Conservation (phyloP, 768 basidiomycete genomes). For the Dioszegia crocea region DNA sequence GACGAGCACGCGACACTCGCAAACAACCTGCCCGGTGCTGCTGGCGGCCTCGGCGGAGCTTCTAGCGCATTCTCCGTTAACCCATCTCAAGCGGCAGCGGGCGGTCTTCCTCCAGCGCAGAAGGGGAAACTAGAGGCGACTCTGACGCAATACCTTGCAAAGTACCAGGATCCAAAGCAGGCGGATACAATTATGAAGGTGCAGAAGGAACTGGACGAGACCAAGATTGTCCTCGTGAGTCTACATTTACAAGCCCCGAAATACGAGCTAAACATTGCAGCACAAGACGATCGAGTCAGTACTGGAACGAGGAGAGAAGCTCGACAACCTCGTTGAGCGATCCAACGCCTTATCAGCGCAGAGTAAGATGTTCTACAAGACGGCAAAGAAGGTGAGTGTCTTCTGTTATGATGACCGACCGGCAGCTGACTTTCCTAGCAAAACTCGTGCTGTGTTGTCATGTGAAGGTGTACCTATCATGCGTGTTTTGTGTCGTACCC, state of each 20-base stretch:
- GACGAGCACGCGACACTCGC: constrained; percentile 86
- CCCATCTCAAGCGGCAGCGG: constrained; percentile 44
- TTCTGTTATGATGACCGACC: neutral
- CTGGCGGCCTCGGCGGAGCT: neutral
- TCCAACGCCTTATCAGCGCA: constrained; percentile 81
- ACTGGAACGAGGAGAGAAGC: constrained; percentile 89
- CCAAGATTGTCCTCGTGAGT: constrained; percentile 92
- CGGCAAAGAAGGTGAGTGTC: constrained; percentile 84
- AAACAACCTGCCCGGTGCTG: constrained; percentile 35
- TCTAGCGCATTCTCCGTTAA: constrained; percentile 31
- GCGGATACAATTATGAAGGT: constrained; percentile 98
- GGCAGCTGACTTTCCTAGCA: constrained; percentile 57
- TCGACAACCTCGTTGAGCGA: constrained; percentile 91
- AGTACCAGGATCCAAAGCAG: constrained; percentile 95
- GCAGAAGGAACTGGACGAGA: constrained; percentile 96
- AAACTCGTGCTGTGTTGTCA: constrained; percentile 88
- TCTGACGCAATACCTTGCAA: constrained; percentile 65
- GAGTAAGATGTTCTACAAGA: constrained; percentile 99
- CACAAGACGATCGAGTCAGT: constrained; percentile 99
- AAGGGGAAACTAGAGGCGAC: constrained; percentile 50
- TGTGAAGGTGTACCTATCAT: constrained; percentile 25
- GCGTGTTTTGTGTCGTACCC: neutral
- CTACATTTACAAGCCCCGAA: neutral
- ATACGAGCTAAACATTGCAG: constrained; percentile 53
- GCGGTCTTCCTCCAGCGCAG: constrained; percentile 72